phyloP scores from a whole-genome alignment of 2,329 filamentous ascomycete genomes.

The Hymenoscyphus albidus region DNA sequence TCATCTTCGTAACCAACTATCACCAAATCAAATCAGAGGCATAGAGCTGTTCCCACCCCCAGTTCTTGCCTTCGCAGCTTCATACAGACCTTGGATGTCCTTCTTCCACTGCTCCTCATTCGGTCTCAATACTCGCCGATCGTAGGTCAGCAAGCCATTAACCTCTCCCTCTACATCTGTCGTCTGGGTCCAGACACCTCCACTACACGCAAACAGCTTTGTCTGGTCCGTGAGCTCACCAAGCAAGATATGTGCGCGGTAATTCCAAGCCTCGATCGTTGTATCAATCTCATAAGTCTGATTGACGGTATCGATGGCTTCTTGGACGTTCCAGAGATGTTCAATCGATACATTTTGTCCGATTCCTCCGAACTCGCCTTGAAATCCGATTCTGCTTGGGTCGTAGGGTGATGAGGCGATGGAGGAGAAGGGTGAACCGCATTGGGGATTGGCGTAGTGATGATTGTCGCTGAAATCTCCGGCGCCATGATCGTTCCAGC shows the following conservation, averaged over 20 bases:
- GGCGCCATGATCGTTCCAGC: conserved; percentile 65
- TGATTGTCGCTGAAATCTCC: conserved; percentile 69
- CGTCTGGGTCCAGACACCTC: conserved; percentile 69
- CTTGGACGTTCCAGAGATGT: conserved; percentile 57
- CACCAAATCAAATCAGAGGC: background rate
- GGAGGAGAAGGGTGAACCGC: conserved; percentile 66
- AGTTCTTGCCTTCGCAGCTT: conserved; percentile 43
- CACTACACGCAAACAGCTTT: conserved; percentile 53
- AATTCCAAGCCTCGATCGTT: conserved; percentile 56
- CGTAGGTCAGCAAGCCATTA: conserved; percentile 67
- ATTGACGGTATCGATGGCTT: conserved; percentile 56
- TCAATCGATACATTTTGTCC: conserved; percentile 59
- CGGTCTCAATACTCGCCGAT: conserved; percentile 56
- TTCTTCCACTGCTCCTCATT: conserved; percentile 44
- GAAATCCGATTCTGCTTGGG: conserved; percentile 57
- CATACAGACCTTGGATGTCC: conserved; percentile 58
- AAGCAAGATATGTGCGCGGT: conserved; percentile 53
- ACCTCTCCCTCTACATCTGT: conserved; percentile 73
- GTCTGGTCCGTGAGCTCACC: conserved; percentile 46
- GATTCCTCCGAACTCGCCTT: conserved; percentile 69
- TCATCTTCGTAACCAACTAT: background rate
- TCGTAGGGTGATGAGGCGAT: conserved; percentile 53
- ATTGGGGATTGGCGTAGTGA: conserved; percentile 68
- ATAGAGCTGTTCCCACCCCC: conserved; percentile 1
- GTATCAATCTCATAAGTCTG: conserved; percentile 64